Evolutionary conservation across 306 rosid species (phyloP).

Genomic region (Astragalus membranaceus): DNA sequence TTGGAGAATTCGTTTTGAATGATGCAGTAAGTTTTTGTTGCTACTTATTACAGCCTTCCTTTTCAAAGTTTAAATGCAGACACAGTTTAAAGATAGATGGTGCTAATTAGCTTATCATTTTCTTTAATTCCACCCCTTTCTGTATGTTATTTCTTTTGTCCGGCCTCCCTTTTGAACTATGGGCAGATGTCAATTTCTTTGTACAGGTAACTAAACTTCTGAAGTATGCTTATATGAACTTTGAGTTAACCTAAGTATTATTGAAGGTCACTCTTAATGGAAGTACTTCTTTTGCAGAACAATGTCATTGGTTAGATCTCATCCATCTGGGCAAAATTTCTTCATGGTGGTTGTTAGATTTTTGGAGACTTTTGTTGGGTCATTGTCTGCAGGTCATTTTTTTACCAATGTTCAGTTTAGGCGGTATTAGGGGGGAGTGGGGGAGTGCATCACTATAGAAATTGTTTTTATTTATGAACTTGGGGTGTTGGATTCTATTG

Average conservation of each 20-base stretch:
- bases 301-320: too few species aligned
- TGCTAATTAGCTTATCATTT: constrained; percentile 19
- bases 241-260: too few species aligned
- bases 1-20: constrained; percentile 97
- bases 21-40: constrained; percentile 68
- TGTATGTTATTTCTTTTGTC: constrained; percentile 6
- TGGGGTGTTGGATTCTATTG: not conserved
- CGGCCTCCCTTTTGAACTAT: constrained; percentile 23
- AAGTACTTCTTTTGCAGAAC: too few species aligned
- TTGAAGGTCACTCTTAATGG: too few species aligned
- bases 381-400: constrained; percentile 85
- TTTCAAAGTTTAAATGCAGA: constrained; percentile 8
- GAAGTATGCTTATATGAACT: not conserved
- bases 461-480: not conserved
- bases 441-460: not conserved
- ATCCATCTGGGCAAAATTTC: constrained; percentile 64
- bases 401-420: constrained; percentile 11
- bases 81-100: constrained; percentile 17
- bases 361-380: constrained; percentile 97
- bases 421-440: not conserved
- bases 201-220: constrained; percentile 67
- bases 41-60: not conserved
- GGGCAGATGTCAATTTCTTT: constrained; percentile 93
- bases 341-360: constrained; percentile 80
- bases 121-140: not conserved